Percentiles rank a stretch among this genome's conserved stretches.
phyloP scores from a whole-genome alignment of 495 filamentous ascomycete genomes.

The Penicillium angulare region DNA sequence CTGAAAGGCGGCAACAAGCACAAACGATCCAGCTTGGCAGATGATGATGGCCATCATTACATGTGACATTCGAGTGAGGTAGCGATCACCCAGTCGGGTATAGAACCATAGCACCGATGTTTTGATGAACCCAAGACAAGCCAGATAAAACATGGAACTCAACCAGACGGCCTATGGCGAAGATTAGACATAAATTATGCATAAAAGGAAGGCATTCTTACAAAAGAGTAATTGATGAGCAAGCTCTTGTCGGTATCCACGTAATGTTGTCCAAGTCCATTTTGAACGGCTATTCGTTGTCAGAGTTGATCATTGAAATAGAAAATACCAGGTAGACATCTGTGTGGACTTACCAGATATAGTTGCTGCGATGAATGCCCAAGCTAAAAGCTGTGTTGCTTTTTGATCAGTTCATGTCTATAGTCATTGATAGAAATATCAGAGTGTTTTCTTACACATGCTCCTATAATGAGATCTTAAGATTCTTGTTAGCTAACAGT shows the following conservation, averaged over 20 bases:
- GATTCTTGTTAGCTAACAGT: not conserved
- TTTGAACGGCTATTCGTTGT: constrained; percentile 25
- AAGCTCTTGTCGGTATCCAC: constrained; percentile 18
- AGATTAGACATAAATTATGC: not conserved
- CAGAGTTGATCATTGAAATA: not conserved
- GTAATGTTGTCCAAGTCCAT: constrained; percentile 35
- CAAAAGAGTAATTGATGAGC: constrained; percentile 30
- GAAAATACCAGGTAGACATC: too few species aligned
- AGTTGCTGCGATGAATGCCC: constrained; percentile 37
- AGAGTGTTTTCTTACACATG: constrained; percentile 29
- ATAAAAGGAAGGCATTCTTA: constrained; percentile 5
- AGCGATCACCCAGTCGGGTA: constrained; percentile 36
- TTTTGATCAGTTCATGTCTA: constrained; percentile 6
- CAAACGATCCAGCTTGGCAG: constrained; percentile 32
- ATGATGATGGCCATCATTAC: constrained; percentile 32
- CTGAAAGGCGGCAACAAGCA: constrained; percentile 39
- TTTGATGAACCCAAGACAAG: constrained; percentile 40
- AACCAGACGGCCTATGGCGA: constrained; percentile 33
- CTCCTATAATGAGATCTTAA: constrained; percentile 35
- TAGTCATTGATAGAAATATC: not conserved
- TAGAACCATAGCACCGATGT: constrained; percentile 41
- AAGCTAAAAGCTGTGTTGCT: constrained; percentile 29
- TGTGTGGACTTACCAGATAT: constrained; percentile 29
- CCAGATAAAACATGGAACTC: constrained; percentile 43
- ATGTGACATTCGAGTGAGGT: constrained; percentile 29